Conservation (phyloP, 75 land plant genomes). For the Selaginella tamariscina region DNA sequence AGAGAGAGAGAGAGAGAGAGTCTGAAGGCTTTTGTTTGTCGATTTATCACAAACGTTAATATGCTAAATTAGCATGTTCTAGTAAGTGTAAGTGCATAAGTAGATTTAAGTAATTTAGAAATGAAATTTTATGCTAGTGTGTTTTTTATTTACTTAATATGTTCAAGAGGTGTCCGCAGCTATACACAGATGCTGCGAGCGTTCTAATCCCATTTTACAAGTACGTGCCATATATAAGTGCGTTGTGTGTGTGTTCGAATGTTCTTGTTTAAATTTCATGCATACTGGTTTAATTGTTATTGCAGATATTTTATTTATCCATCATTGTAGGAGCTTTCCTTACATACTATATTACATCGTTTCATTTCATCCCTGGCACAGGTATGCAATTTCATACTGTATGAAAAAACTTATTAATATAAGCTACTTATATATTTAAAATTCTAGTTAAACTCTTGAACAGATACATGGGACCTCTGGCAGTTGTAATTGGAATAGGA, state of each 20-base stretch:
- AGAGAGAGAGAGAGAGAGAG: no score
- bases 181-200: conserved; percentile 60
- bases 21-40: no score
- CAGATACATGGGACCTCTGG: conserved; percentile 65
- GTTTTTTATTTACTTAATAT: no score
- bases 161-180: conserved; percentile 38
- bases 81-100: no score
- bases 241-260: neutral
- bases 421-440: conserved; percentile 2
- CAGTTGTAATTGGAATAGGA: conserved; percentile 48
- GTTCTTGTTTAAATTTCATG: neutral
- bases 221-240: conserved; percentile 19
- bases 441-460: no score
- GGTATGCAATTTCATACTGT: conserved; percentile 25
- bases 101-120: no score
- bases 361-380: conserved; percentile 81
- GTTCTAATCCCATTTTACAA: conserved; percentile 87
- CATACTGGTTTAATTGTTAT: conserved; percentile 9
- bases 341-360: conserved; percentile 41
- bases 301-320: conserved; percentile 64
- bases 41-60: neutral
- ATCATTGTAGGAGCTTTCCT: conserved; percentile 62
- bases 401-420: no score
- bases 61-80: no score
- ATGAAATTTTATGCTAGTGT: no score